phyloP scores from a whole-genome alignment of 768 basidiomycete genomes.

The Dioszegia aurantiaca region DNA sequence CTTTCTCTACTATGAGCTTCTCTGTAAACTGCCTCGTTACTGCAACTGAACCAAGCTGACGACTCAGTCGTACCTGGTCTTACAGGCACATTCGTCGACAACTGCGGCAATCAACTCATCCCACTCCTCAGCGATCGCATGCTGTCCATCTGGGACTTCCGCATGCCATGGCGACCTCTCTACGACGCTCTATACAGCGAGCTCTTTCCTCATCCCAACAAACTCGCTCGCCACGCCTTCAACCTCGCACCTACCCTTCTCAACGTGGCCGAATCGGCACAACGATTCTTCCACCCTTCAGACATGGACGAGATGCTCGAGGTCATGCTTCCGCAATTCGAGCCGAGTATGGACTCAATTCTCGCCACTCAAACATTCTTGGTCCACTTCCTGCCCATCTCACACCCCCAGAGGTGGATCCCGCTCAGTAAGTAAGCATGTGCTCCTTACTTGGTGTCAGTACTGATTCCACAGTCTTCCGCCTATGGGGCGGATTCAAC shows the following conservation, averaged over 20 bases:
- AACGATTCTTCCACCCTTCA: constrained; percentile 84
- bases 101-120: constrained; percentile 72
- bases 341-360: constrained; percentile 61
- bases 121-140: constrained; percentile 55
- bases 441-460: background rate
- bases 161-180: constrained; percentile 47
- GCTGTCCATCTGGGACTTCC: constrained; percentile 46
- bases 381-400: constrained; percentile 77
- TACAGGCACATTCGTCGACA: constrained; percentile 59
- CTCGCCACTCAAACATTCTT: constrained; percentile 81
- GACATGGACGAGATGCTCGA: constrained; percentile 82
- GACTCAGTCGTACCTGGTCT: constrained; percentile 36
- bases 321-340: constrained; percentile 67
- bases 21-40: constrained; percentile 33
- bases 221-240: constrained; percentile 50
- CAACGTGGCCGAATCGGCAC: constrained; percentile 55
- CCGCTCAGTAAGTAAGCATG: constrained; percentile 65
- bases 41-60: background rate
- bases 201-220: constrained; percentile 63
- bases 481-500: constrained; percentile 82
- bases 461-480: constrained; percentile 59
- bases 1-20: constrained; percentile 72
- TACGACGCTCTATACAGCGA: constrained; percentile 46
- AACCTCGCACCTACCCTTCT: constrained; percentile 53
- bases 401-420: constrained; percentile 77